Evolutionary conservation across 2,329 filamentous ascomycete species (phyloP), one percentile per base, ranked within the genome.

Genomic region (Talaromyces rugulosus): DNA sequence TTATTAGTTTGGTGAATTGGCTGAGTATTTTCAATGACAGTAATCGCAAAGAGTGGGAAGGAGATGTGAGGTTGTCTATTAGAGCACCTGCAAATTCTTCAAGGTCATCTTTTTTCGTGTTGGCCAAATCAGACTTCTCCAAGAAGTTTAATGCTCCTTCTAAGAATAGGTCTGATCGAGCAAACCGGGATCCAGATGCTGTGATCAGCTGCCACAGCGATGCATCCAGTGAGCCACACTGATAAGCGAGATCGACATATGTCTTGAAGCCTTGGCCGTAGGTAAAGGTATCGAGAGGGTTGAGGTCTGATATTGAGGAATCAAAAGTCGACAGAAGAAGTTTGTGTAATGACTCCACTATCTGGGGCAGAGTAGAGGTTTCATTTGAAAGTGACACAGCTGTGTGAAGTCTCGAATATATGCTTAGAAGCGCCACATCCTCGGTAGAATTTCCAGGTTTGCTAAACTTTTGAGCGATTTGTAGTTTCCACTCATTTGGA

Each of bases 251-350:
- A 56, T 85, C 81, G 30, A 91, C 80, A 67, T 92, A 91, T 4
- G 88, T 85, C 62, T 85, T 85, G 69, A 95, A 91, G 0, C 90
- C 91, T 66, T 87, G 87, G 9, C 89, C 90, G 62, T 89, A 82
- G 56, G 91, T 89, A 66, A 95, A 92, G 40, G 85, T 82, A n/a
- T 86, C 84, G 70, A 88, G 84, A 64, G 88, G 83, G 3, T 84
- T 85, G 2, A 82, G 81, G 58, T 86, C 75, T 11, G 82, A 81
- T 5, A 83, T 83, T 1, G 85, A 85, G 7, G 87, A 85, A 23
- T 85, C 80, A 52, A 91, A 76, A 0, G 88, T 86, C 28, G 88
- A 81, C 67, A 87, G 85, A 44, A 91, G 74, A 69, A 90, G 90
- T 60, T 83, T 81, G 40, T 89, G 81, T 27, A 92, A 75, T 34